Base-by-base conservation (phyloP, 345 rosid genomes). In the Syzygium grande region DNA sequence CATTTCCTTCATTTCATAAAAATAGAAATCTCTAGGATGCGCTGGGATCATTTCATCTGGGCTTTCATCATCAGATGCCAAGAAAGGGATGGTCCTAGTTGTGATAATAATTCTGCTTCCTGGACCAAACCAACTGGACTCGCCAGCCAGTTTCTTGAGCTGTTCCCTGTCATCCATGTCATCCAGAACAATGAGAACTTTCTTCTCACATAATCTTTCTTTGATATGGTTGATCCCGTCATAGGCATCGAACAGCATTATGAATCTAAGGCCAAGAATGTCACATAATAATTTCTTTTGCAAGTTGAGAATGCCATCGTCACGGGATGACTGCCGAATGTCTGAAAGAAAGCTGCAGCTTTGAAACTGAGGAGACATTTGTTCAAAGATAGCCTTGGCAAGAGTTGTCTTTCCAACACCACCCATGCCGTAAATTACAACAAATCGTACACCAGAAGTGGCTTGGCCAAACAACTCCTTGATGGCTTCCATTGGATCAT, bases 331-430 rank as follows among this genome's bases (percentile, higher is more conserved):
- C 12, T 87, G 85, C 22, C 88, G 53, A 25, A 90, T 84, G 54
- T 87, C 84, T 23, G 77, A 52, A 22, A 89, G 85, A 80, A 91
- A 91, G 87, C 92, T 73, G 61, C 91, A 58, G 23, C 83, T 88
- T 56, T 56, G 63, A 86, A 86, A 91, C 19, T 38, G 30, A 12
- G 65, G 21, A 29, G 11, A 63, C 25, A 88, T 15, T 30, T 49
- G 30, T 14, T 89, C 65, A 51, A 55, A 89, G 84, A 88, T 83
- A 51, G 51, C 56, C 25, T 86, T 86, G 51, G 89, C 90, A 25
- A 86, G 85, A 52, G 88, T 52, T 86, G 88, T 86, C 88, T 73
- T 86, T 8, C 87, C 87, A 23, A 77, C 58, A 3, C 92, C 92
- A 9, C 85, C 90, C 86, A 86, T 87, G 8, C 91, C 92, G 41